Evolutionary conservation across 2,329 filamentous ascomycete species (phyloP).

Genomic region (Phoma herbarum): DNA sequence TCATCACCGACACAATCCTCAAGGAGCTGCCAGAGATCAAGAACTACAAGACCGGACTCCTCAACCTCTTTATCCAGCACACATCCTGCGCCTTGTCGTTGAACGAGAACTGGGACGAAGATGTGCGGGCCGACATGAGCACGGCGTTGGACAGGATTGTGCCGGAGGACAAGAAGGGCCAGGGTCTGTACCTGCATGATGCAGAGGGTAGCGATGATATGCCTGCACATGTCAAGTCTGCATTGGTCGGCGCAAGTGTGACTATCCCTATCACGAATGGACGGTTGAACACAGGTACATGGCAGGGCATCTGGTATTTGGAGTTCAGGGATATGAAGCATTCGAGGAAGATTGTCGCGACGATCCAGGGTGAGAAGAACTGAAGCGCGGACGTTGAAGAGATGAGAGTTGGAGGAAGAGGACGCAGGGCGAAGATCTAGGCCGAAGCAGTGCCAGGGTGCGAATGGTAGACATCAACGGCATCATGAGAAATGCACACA

Average conservation of each 20-base stretch:
- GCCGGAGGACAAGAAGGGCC: slow-evolving; percentile 71
- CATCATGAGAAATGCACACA: neutral
- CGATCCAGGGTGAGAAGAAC: slow-evolving; percentile 85
- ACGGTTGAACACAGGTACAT: slow-evolving; percentile 73
- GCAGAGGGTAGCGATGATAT: slow-evolving; percentile 93
- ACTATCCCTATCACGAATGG: slow-evolving; percentile 92
- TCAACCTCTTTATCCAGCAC: slow-evolving; percentile 95
- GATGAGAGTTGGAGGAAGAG: neutral
- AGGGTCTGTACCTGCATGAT: slow-evolving; percentile 78
- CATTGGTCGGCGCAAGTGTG: slow-evolving; percentile 86
- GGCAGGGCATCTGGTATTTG: slow-evolving; percentile 95
- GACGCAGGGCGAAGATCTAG: neutral
- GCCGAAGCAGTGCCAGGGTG: neutral
- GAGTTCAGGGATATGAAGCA: slow-evolving; percentile 85
- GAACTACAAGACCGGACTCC: slow-evolving; percentile 74
- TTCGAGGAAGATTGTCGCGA: slow-evolving; percentile 83
- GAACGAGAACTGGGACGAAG: slow-evolving; percentile 89
- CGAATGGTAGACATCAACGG: neutral
- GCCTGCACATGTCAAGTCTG: slow-evolving; percentile 94
- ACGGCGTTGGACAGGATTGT: slow-evolving; percentile 92
- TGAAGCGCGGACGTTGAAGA: slow-evolving; percentile 27
- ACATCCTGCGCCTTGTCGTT: slow-evolving; percentile 89
- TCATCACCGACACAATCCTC: slow-evolving; percentile 81
- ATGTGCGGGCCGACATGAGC: slow-evolving; percentile 93
- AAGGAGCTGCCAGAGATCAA: slow-evolving; percentile 79